These are phyloP conservation scores for Lasiosphaeris hirsuta DNA, from an alignment of 495 filamentous ascomycete species.

Conservation along the genomic window DNA sequence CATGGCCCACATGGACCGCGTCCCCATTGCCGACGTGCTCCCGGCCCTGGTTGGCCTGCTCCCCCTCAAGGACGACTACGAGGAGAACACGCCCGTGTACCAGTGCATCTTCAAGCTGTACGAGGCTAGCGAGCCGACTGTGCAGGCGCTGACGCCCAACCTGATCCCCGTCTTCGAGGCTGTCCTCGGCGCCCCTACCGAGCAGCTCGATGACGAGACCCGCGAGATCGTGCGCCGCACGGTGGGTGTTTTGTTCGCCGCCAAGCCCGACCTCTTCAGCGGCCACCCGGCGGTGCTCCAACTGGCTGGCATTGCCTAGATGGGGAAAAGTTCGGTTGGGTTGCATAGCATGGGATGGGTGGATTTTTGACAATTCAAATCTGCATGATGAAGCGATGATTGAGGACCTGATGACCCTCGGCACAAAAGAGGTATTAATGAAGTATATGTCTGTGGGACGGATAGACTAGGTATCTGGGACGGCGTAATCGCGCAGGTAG, in stretches of 20 bases:
- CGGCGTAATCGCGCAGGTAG: too few relatives aligned
- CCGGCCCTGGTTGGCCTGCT: slow-evolving; percentile 74
- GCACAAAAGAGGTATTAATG: slow-evolving; percentile 2
- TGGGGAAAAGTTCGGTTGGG: neutral
- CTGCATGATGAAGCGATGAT: slow-evolving; percentile 24
- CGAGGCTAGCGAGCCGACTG: slow-evolving; percentile 64
- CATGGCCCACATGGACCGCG: slow-evolving; percentile 68
- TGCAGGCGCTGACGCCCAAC: slow-evolving; percentile 70
- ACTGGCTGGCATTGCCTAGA: slow-evolving; percentile 29
- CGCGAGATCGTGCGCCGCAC: slow-evolving; percentile 42
- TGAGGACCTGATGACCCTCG: slow-evolving; percentile 19
- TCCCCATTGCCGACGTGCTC: slow-evolving; percentile 77
- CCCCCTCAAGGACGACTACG: slow-evolving; percentile 89
- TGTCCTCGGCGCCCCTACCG: slow-evolving; percentile 72
- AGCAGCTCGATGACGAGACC: slow-evolving; percentile 81
- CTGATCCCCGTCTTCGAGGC: slow-evolving; percentile 77
- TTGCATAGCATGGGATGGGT: slow-evolving; percentile 20
- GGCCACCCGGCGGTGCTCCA: slow-evolving; percentile 29
- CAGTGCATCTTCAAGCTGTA: slow-evolving; percentile 84
- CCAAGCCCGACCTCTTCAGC: slow-evolving; percentile 31
- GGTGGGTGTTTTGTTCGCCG: slow-evolving; percentile 26
- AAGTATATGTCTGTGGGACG: too few relatives aligned
- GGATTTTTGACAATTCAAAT: slow-evolving; percentile 19
- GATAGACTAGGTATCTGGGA: too few relatives aligned
- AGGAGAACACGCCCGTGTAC: slow-evolving; percentile 93